Percentiles rank a stretch among this genome's conserved stretches.
Conservation (phyloP, 495 filamentous ascomycete genomes). For the Neurospora sp. region DNA sequence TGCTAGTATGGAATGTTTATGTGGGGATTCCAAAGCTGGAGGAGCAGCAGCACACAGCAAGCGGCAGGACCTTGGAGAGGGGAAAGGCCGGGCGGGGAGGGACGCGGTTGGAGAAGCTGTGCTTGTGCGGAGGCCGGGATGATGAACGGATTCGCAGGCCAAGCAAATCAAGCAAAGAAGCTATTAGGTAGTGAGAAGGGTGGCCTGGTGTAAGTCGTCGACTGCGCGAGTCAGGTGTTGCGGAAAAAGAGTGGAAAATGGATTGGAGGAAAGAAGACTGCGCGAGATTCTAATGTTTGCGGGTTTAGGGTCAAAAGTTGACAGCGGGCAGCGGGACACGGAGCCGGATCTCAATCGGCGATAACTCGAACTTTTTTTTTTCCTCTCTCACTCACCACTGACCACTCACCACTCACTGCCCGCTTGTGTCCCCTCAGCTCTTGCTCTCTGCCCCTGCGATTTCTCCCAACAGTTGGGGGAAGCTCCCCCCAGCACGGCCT, state of each 20-base stretch:
- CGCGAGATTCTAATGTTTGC: background rate
- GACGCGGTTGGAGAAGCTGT: background rate
- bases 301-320: background rate
- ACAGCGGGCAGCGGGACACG: background rate
- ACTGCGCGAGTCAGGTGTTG: background rate
- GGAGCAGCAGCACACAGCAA: background rate
- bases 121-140: background rate
- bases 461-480: background rate
- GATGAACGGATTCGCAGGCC: background rate
- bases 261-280: background rate
- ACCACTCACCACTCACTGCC: background rate
- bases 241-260: background rate
- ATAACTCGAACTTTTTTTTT: conserved; percentile 12
- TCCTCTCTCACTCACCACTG: background rate
- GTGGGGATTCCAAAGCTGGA: background rate
- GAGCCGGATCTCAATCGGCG: conserved; percentile 24
- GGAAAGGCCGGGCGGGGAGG: background rate
- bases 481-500: background rate
- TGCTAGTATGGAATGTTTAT: background rate
- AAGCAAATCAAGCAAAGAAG: background rate
- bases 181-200: background rate
- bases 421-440: background rate
- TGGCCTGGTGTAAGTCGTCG: background rate
- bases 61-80: background rate
- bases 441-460: background rate